phyloP scores from a whole-genome alignment of 2,329 filamentous ascomycete genomes.

The Didymella exigua region DNA sequence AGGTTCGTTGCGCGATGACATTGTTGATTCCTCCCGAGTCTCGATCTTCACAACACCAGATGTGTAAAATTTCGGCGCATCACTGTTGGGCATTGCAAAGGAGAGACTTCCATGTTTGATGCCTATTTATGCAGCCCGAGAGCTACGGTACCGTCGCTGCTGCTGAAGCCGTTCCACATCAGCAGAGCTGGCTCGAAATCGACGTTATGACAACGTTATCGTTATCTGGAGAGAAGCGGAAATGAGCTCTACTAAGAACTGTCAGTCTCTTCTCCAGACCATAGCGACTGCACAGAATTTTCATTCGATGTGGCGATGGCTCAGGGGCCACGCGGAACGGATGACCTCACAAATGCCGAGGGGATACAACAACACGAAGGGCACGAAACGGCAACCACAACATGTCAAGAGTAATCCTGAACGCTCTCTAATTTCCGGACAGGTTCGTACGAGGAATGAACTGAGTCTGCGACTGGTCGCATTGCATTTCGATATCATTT shows the following conservation, averaged over 20 bases:
- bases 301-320: neutral
- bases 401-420: neutral
- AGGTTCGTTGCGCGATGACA: constrained; percentile 2
- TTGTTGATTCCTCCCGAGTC: neutral
- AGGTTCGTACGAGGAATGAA: neutral
- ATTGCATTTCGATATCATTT: neutral
- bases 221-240: neutral
- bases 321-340: neutral
- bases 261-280: neutral
- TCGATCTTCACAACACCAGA: neutral
- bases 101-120: too few species aligned
- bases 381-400: neutral
- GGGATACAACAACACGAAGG: neutral
- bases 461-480: neutral
- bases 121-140: too few species aligned
- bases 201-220: neutral
- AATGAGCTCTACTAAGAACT: neutral
- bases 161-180: neutral
- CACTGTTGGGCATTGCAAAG: too few species aligned
- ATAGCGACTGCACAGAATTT: neutral
- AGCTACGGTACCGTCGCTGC: too few species aligned
- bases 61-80: neutral
- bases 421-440: neutral
- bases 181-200: neutral
- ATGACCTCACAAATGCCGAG: neutral